A percentile compares a stretch with the other conserved stretches of the same genome.
These are phyloP conservation scores for Strobilomyces echinocephalus DNA, from an alignment of 768 basidiomycete species.

Conservation along the genomic window DNA sequence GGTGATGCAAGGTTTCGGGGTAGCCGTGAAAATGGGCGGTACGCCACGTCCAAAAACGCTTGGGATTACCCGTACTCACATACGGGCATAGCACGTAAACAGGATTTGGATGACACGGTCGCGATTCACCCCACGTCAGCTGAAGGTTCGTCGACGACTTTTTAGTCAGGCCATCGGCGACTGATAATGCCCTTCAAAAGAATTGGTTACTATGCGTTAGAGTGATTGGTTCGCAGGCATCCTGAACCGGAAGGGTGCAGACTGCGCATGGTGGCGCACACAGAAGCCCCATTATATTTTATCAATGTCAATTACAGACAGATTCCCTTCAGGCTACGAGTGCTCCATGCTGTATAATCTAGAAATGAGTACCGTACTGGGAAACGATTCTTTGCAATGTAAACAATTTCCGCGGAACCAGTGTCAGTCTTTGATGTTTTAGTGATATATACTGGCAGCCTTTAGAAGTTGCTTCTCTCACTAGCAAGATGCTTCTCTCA, in stretches of 20 bases:
- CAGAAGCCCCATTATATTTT: neutral
- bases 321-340: neutral
- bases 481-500: too few species aligned
- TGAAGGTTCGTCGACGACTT: slow-evolving; percentile 54
- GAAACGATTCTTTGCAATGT: too few species aligned
- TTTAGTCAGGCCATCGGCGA: neutral
- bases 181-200: slow-evolving; percentile 30
- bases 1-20: slow-evolving; percentile 90
- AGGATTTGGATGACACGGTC: slow-evolving; percentile 81
- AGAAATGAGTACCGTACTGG: too few species aligned
- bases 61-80: slow-evolving; percentile 4
- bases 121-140: slow-evolving; percentile 89
- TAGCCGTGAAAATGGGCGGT: slow-evolving; percentile 97
- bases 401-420: too few species aligned
- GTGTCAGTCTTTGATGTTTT: too few species aligned
- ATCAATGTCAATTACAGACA: neutral
- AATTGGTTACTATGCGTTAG: slow-evolving; percentile 54
- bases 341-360: too few species aligned
- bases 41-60: slow-evolving; percentile 13
- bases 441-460: too few species aligned
- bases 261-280: neutral
- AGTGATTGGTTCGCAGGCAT: neutral
- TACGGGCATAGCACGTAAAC: slow-evolving; percentile 54
- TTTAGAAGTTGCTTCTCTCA: too few species aligned
- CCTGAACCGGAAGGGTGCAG: neutral